Conservation (phyloP, 1,139 yeast genomes). For the Citeromyces hawaiiensis region DNA sequence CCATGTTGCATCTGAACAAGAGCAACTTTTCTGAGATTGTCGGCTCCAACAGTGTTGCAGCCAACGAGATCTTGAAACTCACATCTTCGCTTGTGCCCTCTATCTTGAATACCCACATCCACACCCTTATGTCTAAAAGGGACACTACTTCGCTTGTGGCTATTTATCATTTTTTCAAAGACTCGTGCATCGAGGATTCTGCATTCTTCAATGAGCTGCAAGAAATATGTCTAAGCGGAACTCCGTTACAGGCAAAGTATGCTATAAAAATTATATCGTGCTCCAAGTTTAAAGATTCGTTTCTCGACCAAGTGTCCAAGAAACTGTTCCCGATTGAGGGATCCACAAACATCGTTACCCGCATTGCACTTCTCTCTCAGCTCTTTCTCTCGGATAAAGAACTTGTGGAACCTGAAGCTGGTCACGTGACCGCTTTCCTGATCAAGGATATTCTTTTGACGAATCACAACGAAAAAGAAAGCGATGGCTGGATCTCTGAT, state of each 20-base stretch:
- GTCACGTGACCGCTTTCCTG: slow-evolving; percentile 44
- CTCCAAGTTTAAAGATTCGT: slow-evolving; percentile 26
- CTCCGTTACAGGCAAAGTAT: slow-evolving; percentile 52
- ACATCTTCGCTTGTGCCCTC: slow-evolving; percentile 53
- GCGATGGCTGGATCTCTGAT: slow-evolving; percentile 37
- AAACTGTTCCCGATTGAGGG: slow-evolving; percentile 14
- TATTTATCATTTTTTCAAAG: slow-evolving; percentile 42
- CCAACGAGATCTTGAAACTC: slow-evolving; percentile 43
- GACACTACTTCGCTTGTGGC: slow-evolving; percentile 28
- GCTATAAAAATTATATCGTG: slow-evolving; percentile 46
- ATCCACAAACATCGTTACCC: slow-evolving; percentile 36
- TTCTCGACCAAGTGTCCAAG: slow-evolving; percentile 4
- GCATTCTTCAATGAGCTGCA: slow-evolving; percentile 27
- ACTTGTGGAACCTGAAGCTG: slow-evolving; percentile 29
- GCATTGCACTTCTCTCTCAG: slow-evolving; percentile 50
- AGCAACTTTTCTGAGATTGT: slow-evolving; percentile 48
- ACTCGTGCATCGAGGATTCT: slow-evolving; percentile 21
- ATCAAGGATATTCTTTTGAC: slow-evolving; percentile 48
- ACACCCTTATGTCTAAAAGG: slow-evolving; percentile 25
- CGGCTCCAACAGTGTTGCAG: slow-evolving; percentile 19
- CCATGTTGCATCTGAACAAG: slow-evolving; percentile 51
- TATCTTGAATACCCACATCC: slow-evolving; percentile 48
- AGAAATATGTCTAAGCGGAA: slow-evolving; percentile 35
- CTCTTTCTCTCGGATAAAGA: slow-evolving; percentile 38
- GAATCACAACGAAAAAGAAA: slow-evolving; percentile 22